Evolutionary conservation across 2,329 filamentous ascomycete genomes (phyloP).

Genomic region (Fusarium continuum): DNA sequence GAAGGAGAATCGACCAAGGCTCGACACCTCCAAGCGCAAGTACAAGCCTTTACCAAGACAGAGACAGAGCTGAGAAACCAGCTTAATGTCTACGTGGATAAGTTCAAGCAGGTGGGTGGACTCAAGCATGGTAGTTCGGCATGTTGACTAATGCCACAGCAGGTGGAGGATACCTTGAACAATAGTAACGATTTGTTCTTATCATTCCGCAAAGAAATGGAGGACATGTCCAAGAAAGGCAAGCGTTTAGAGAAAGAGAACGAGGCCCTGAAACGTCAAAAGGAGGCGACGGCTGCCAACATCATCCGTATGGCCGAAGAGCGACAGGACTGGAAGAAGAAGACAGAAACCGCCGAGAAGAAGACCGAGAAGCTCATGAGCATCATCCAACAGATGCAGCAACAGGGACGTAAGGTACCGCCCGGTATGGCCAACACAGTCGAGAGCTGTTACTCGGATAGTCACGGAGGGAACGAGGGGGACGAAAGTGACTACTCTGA

Average conservation of each 20-base stretch:
- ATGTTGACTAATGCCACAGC: conserved; percentile 43
- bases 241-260: conserved; percentile 98
- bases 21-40: conserved; percentile 87
- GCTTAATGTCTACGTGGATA: conserved; percentile 98
- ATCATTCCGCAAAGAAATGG: conserved; percentile 98
- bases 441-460: conserved; percentile 67
- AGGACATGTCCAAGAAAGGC: conserved; percentile 99
- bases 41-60: conserved; percentile 94
- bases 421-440: conserved; percentile 70
- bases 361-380: conserved; percentile 93
- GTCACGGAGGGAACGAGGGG: conserved; percentile 58
- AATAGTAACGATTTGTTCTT: conserved; percentile 98
- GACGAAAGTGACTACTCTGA: conserved; percentile 72
- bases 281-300: conserved; percentile 91
- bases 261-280: conserved; percentile 87
- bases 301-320: conserved; percentile 98
- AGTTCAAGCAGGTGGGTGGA: conserved; percentile 93
- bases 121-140: conserved; percentile 11
- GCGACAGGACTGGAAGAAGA: conserved; percentile 82
- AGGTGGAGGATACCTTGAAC: conserved; percentile 98
- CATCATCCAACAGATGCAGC: conserved; percentile 96
- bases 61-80: conserved; percentile 94
- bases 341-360: conserved; percentile 62
- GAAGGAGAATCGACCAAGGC: conserved; percentile 83
- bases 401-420: conserved; percentile 82